These are phyloP conservation scores for Ceriops zippeliana DNA, from an alignment of 345 rosid species.

Conservation along the genomic window DNA sequence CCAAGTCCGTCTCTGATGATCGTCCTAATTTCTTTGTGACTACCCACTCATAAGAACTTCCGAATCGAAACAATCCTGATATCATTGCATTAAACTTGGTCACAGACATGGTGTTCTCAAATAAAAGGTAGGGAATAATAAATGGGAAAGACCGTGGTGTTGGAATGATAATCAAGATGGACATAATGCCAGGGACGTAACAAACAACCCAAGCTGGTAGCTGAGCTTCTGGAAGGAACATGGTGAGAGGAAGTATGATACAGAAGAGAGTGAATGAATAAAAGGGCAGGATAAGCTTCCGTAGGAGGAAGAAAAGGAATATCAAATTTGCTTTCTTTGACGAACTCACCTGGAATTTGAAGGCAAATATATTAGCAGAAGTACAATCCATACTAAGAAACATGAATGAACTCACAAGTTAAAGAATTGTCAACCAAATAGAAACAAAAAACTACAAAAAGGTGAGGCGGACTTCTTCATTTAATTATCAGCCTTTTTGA, in stretches of 20 bases:
- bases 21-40: conserved; percentile 90
- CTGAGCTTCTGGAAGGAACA: conserved; percentile 89
- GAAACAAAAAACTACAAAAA: too few species aligned
- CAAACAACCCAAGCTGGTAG: conserved; percentile 93
- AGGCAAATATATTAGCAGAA: neutral
- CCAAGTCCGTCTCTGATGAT: conserved; percentile 85
- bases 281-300: conserved; percentile 88
- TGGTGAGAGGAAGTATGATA: conserved; percentile 81
- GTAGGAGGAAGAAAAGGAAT: conserved; percentile 74
- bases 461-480: too few species aligned
- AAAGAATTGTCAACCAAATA: neutral
- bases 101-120: conserved; percentile 96
- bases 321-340: conserved; percentile 79
- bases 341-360: conserved; percentile 50
- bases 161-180: conserved; percentile 76
- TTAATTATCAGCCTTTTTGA: neutral
- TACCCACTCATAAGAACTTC: conserved; percentile 89
- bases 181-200: conserved; percentile 81
- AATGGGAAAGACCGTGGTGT: conserved; percentile 85
- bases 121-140: conserved; percentile 86
- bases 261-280: conserved; percentile 96
- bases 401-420: neutral
- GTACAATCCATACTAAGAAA: neutral
- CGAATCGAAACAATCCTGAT: conserved; percentile 74
- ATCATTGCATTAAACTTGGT: conserved; percentile 97